Conservation (phyloP, 257 asterid species). For the Nicotiana undulata region DNA sequence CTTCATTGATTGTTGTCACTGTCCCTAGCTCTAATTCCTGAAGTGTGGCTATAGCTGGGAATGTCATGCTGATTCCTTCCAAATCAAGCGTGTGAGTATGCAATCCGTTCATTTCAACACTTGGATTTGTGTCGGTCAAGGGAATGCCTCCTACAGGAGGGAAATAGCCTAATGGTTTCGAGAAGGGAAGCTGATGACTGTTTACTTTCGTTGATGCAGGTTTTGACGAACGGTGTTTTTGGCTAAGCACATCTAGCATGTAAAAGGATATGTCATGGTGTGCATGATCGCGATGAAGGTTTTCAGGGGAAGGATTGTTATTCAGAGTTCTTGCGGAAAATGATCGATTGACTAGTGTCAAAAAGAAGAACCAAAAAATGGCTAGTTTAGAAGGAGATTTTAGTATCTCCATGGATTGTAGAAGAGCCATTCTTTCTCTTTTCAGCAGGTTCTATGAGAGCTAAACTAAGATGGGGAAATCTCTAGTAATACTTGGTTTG, state of each 20-base stretch:
- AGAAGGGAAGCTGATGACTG: constrained; percentile 20
- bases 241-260: constrained; percentile 19
- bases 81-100: constrained; percentile 18
- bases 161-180: constrained; percentile 25
- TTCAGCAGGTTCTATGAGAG: background rate
- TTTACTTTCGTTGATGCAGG: constrained; percentile 10
- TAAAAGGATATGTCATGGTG: constrained; percentile 9
- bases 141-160: constrained; percentile 22
- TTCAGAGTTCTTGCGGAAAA: constrained; percentile 22
- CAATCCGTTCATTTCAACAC: background rate
- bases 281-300: background rate
- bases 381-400: background rate
- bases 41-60: constrained; percentile 24
- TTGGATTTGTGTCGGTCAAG: background rate
- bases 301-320: background rate
- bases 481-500: background rate
- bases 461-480: background rate
- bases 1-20: constrained; percentile 50
- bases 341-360: constrained; percentile 11
- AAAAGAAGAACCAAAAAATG: constrained; percentile 10
- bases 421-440: background rate
- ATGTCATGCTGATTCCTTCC: constrained; percentile 18
- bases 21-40: constrained; percentile 45
- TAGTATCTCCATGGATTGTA: constrained; percentile 2
- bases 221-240: constrained; percentile 6